Percentiles rank a stretch among this genome's conserved stretches.
These are phyloP conservation scores for Fusarium oligoseptatum DNA, from an alignment of 2,329 filamentous ascomycete species.

Conservation along the genomic window DNA sequence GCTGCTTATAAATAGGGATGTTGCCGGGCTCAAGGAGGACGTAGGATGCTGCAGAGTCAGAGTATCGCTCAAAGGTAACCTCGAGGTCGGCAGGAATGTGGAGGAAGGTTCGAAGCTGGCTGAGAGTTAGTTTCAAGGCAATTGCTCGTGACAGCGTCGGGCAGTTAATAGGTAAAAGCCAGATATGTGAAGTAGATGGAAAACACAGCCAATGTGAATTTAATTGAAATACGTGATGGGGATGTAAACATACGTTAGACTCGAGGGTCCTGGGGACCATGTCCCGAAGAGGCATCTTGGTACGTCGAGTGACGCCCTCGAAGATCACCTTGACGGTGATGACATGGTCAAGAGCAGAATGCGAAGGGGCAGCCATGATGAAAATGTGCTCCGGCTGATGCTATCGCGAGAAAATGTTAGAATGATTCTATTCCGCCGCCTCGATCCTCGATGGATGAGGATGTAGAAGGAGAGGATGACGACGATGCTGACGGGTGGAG, in stretches of 20 bases:
- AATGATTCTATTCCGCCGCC: conserved; percentile 5
- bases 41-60: conserved; percentile 88
- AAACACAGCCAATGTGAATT: not conserved
- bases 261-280: conserved; percentile 81
- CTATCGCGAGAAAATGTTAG: conserved; percentile 8
- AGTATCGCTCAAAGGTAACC: conserved; percentile 89
- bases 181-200: not conserved
- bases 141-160: not conserved
- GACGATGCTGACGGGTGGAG: conserved; percentile 37
- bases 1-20: conserved; percentile 90
- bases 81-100: conserved; percentile 49
- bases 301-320: conserved; percentile 81
- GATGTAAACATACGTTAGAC: conserved; percentile 77
- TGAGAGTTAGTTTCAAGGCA: conserved; percentile 26
- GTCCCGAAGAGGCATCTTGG: conserved; percentile 91
- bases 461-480: conserved; percentile 38
- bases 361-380: conserved; percentile 47
- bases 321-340: conserved; percentile 90
- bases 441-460: conserved; percentile 34
- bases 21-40: conserved; percentile 84
- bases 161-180: not conserved
- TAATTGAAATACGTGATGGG: not conserved
- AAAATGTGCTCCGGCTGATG: conserved; percentile 8
- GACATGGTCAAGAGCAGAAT: conserved; percentile 48
- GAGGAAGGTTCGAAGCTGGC: conserved; percentile 54